A percentile compares a stretch with the other conserved stretches of the same genome.
These are phyloP conservation scores for Ambrosia hybrid DNA, from an alignment of 140 eudicot species.

Conservation along the genomic window DNA sequence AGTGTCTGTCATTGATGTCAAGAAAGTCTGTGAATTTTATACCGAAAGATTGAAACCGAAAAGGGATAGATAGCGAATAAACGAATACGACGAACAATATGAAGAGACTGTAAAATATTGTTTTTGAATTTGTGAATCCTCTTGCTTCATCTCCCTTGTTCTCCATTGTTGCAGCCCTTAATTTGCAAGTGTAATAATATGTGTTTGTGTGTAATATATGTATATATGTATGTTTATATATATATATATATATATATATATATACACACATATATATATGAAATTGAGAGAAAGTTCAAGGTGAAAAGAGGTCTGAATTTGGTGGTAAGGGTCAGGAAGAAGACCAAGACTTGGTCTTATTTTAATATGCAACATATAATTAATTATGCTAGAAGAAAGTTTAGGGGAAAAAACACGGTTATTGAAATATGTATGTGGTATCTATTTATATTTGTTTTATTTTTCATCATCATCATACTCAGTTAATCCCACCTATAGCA, in stretches of 20 bases:
- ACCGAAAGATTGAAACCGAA: background rate
- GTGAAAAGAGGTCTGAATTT: conserved; percentile 17
- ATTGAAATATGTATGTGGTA: background rate
- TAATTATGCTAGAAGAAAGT: no score
- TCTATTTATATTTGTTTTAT: background rate
- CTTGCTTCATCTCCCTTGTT: conserved; percentile 10
- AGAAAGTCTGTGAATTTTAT: background rate
- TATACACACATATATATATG: background rate
- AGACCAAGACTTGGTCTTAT: conserved; percentile 11
- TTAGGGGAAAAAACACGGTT: background rate
- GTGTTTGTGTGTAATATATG: background rate
- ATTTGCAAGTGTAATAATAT: background rate
- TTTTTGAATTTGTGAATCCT: conserved; percentile 10
- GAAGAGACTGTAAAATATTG: conserved; percentile 15
- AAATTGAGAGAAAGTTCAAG: background rate
- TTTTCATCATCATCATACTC: no score
- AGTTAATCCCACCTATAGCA: no score
- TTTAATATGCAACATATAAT: background rate
- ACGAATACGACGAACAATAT: background rate
- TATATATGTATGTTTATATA: background rate
- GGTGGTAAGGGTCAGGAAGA: conserved; percentile 6
- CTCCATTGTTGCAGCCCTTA: conserved; percentile 21
- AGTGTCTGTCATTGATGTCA: conserved; percentile 11
- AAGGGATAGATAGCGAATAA: background rate
- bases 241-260: background rate